phyloP scores from a whole-genome alignment of 2,329 filamentous ascomycete genomes.

The Aotearoamyces nothofagi region DNA sequence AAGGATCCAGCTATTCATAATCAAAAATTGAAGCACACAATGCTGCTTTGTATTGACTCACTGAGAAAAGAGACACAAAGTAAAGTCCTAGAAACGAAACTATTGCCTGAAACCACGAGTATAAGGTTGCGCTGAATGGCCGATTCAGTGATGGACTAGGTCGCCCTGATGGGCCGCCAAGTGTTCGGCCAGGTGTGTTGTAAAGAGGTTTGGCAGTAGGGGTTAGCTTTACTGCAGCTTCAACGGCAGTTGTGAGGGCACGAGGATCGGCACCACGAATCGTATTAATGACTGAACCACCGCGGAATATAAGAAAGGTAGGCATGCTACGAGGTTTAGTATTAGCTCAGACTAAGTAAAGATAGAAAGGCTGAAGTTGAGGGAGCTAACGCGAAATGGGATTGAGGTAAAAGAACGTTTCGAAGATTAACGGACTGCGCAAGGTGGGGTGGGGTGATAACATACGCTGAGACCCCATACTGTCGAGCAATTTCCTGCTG shows the following conservation, averaged over 20 bases:
- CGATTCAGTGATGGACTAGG: slow-evolving; percentile 9
- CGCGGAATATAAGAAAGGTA: slow-evolving; percentile 84
- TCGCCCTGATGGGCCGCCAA: slow-evolving; percentile 29
- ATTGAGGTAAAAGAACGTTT: too few relatives aligned
- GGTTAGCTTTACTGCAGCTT: slow-evolving; percentile 45
- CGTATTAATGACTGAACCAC: slow-evolving; percentile 55
- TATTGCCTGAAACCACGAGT: slow-evolving; percentile 31
- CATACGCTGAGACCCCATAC: slow-evolving; percentile 64
- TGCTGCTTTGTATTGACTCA: slow-evolving; percentile 20
- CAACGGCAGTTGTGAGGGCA: slow-evolving; percentile 61
- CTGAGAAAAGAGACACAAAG: slow-evolving; percentile 43
- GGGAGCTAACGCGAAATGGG: too few relatives aligned
- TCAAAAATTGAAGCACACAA: not conserved
- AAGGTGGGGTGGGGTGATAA: slow-evolving; percentile 7
- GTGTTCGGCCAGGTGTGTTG: slow-evolving; percentile 37
- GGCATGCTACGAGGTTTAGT: too few relatives aligned
- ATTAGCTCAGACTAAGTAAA: too few relatives aligned
- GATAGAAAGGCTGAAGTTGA: too few relatives aligned
- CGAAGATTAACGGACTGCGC: too few relatives aligned
- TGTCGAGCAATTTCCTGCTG: slow-evolving; percentile 63
- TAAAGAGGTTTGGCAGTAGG: slow-evolving; percentile 30
- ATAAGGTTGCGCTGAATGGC: slow-evolving; percentile 21
- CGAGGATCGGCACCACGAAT: slow-evolving; percentile 70
- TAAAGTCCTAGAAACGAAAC: slow-evolving; percentile 45
- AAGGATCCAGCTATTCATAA: slow-evolving; percentile 37